phyloP scores from a whole-genome alignment of 805 yeast genomes.

The Wickerhamomyces ciferrii region DNA sequence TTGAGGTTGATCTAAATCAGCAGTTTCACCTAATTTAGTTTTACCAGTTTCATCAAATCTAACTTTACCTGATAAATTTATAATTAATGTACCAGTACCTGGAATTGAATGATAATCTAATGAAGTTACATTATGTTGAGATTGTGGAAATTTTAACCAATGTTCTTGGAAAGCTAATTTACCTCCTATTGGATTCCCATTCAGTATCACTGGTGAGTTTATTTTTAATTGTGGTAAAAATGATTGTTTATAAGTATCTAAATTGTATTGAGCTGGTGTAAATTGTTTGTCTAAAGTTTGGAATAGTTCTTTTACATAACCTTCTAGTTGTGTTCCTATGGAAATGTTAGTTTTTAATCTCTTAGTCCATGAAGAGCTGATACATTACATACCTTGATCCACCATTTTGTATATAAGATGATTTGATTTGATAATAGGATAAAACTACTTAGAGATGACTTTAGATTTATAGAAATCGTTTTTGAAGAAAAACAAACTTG shows the following conservation, averaged over 20 bases:
- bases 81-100: slow-evolving; percentile 50
- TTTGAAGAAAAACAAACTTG: too few species aligned
- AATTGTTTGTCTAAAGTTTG: slow-evolving; percentile 17
- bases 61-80: slow-evolving; percentile 52
- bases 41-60: slow-evolving; percentile 74
- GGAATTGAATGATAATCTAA: slow-evolving; percentile 66
- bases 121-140: slow-evolving; percentile 60
- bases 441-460: too few species aligned
- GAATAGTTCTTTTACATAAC: slow-evolving; percentile 19
- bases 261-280: slow-evolving; percentile 6
- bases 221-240: slow-evolving; percentile 43
- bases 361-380: too few species aligned
- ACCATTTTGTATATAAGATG: neutral
- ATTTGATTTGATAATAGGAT: too few species aligned
- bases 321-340: slow-evolving; percentile 14
- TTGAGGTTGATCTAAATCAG: slow-evolving; percentile 35
- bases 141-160: slow-evolving; percentile 51
- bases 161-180: slow-evolving; percentile 48
- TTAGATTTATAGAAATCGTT: too few species aligned
- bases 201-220: slow-evolving; percentile 47
- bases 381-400: neutral
- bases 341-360: neutral
- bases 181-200: slow-evolving; percentile 53
- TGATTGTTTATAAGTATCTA: slow-evolving; percentile 15
- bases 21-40: slow-evolving; percentile 58